Evolutionary conservation across 2,329 filamentous ascomycete species (phyloP), one percentile per base, ranked within the genome.

Genomic region (Neurospora sp.): DNA sequence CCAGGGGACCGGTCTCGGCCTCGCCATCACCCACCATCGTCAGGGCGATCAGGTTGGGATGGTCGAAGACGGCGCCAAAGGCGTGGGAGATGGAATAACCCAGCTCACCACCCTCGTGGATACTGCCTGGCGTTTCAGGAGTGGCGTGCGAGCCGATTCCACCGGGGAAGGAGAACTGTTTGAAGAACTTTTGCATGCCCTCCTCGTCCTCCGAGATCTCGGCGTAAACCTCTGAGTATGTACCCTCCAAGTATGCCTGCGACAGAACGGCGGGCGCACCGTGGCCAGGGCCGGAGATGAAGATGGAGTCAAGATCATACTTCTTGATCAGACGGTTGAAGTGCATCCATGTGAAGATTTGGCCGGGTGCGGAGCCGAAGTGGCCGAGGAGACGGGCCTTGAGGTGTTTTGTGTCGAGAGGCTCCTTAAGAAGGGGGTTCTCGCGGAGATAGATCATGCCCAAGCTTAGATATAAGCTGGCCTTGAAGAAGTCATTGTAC

Each of bases 241-340:
- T 88, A 39, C 91, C 91, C 77, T 94, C 91, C 15, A 94, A 85
- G 75, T 92, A 94, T 15, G 89, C 88, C 79, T 93, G 91, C 0
- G 91, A 91, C 39, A 94, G 84, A 11, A 93, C 86, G 6, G 89
- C 91, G 0, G 91, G 91, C 1, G 91, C 91, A 69, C 91, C 91
- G 74, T 94, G 91, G 52, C 91, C 91, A 0, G 91, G 91, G 6
- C 91, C 91, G 1, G 90, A 92, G 70, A 94, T 83, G 78, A 92
- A 93, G 74, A 92, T 84, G 38, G 87, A 85, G 76, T 94, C 85
- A 67, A 93, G 81, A 73, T 92, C 87, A 76, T 92, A 91, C 80
- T 93, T 93, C 79, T 91, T 92, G 83, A 93, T 92, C 71, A 93
- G 82, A 40, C 91, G 89, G 80, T 93, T 93, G 84, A 92, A 91